Conservation (phyloP, 1,139 yeast genomes). For the Candida sojae region DNA sequence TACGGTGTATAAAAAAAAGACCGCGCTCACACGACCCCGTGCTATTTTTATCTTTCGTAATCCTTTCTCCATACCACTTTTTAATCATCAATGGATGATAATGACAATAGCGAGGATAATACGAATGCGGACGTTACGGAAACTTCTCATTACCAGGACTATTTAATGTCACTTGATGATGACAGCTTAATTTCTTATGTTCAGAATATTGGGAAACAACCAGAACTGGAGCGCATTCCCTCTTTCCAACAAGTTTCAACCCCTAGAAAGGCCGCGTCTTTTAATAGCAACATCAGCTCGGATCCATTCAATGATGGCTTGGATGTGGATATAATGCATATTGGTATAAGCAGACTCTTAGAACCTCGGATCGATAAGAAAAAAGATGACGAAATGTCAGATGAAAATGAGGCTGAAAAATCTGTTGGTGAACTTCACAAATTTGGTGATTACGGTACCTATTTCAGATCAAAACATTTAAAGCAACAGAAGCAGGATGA, state of each 20-base stretch:
- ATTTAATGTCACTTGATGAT: constrained; percentile 35
- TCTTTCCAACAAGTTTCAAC: constrained; percentile 14
- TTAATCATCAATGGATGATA: not conserved
- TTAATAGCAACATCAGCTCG: constrained; percentile 27
- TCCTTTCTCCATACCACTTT: not conserved
- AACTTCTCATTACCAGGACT: constrained; percentile 21
- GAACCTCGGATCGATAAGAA: not conserved
- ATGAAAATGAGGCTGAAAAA: constrained; percentile 16
- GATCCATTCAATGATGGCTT: constrained; percentile 47
- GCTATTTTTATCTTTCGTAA: not conserved
- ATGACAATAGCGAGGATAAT: not conserved
- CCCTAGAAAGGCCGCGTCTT: constrained; percentile 14
- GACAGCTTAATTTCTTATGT: constrained; percentile 33
- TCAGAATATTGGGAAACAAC: constrained; percentile 17
- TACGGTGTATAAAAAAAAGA: not conserved
- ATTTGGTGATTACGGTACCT: constrained; percentile 73
- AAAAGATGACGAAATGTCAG: constrained; percentile 6
- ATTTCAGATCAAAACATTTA: constrained; percentile 63
- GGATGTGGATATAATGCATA: constrained; percentile 20
- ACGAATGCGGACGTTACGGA: not conserved
- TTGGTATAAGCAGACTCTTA: not conserved
- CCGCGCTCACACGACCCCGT: constrained; percentile 1
- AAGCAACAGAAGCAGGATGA: constrained; percentile 73
- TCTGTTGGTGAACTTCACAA: constrained; percentile 40
- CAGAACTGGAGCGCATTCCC: not conserved